Conservation (phyloP, 129 eudicot species). For the Pulicaria dysenterica region DNA sequence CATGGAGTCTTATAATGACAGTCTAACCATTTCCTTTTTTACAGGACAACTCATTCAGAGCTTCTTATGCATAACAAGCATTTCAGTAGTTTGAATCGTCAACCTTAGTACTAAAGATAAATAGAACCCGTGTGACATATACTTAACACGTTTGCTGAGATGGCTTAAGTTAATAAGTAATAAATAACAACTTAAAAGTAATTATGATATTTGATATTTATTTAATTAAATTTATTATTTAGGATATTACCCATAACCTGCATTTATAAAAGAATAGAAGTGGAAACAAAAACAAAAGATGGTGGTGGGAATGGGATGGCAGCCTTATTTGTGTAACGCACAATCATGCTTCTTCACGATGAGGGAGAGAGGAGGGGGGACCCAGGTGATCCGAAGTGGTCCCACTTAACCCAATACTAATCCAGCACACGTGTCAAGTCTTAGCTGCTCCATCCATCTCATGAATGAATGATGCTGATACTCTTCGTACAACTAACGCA, state of each 20-base stretch:
- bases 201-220: neutral
- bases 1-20: too few relatives aligned
- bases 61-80: too few relatives aligned
- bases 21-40: too few relatives aligned
- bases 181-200: too few relatives aligned
- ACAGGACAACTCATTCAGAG: too few relatives aligned
- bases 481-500: conserved; percentile 30
- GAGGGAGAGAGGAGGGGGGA: conserved; percentile 7
- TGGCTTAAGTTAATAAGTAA: too few relatives aligned
- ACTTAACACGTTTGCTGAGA: too few relatives aligned
- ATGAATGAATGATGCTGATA: neutral
- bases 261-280: neutral
- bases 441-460: neutral
- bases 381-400: conserved; percentile 32
- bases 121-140: too few relatives aligned
- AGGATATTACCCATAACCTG: neutral
- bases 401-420: conserved; percentile 23
- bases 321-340: conserved; percentile 31
- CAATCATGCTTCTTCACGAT: conserved; percentile 20
- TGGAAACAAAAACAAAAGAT: conserved; percentile 9
- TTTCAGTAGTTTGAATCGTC: too few relatives aligned
- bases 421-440: conserved; percentile 27
- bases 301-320: conserved; percentile 37
- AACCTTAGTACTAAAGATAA: too few relatives aligned
- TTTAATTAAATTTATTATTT: neutral